phyloP scores from a whole-genome alignment of 306 rosid species.

The Corylus avellana region DNA sequence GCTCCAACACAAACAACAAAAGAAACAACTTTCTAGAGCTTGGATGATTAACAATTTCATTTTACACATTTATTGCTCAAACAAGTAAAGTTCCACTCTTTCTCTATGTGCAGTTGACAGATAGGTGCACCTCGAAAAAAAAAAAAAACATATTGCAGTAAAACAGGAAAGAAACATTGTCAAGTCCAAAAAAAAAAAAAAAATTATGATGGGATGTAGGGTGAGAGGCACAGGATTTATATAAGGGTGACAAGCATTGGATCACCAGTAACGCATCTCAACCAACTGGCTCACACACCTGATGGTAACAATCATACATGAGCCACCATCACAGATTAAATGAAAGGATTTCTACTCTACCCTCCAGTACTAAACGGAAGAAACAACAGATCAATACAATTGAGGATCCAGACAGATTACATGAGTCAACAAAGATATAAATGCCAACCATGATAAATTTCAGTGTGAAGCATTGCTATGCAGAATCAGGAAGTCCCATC shows the following conservation, averaged over 20 bases:
- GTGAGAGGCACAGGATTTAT: not conserved
- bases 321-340: not conserved
- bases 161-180: not conserved
- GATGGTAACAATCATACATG: not conserved
- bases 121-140: not conserved
- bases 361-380: not conserved
- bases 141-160: not conserved
- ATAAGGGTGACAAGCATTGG: not conserved
- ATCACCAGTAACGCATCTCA: not conserved
- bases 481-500: conserved; percentile 12
- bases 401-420: not conserved
- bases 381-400: not conserved
- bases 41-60: not conserved
- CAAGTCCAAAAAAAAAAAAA: not conserved
- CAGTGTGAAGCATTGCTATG: conserved; percentile 4
- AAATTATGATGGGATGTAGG: not conserved
- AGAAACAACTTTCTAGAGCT: conserved; percentile 1
- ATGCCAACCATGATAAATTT: not conserved
- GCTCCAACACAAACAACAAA: not conserved
- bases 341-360: not conserved
- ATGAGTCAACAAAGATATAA: not conserved
- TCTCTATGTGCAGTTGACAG: not conserved
- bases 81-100: conserved; percentile 2
- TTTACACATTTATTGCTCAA: conserved; percentile 11
- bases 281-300: not conserved